Conservation (phyloP, 371 early-diverging fungal species). For the Batkoa obscura region DNA sequence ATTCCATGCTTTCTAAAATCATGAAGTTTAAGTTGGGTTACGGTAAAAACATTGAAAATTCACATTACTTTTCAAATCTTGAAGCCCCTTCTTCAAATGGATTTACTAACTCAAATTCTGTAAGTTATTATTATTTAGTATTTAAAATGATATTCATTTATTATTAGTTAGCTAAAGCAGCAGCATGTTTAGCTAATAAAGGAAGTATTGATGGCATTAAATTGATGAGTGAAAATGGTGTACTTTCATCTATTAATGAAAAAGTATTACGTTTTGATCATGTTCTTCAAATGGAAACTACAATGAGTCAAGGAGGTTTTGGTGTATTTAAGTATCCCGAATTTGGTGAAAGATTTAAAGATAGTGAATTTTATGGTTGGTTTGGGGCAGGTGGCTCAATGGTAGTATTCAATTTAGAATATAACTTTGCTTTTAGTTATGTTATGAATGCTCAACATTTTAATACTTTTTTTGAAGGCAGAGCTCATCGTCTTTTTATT, state of each 20-base stretch:
- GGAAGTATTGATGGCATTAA: neutral
- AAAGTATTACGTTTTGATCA: conserved; percentile 1
- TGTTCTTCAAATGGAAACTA: conserved; percentile 4
- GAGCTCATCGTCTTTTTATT: neutral
- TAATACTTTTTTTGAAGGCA: neutral
- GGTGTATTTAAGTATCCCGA: neutral
- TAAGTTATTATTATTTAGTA: neutral
- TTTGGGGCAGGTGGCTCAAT: conserved; percentile 34
- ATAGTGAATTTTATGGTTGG: conserved; percentile 17
- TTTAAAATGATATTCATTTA: neutral
- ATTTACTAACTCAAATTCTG: neutral
- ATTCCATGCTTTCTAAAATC: neutral
- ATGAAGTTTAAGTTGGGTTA: neutral
- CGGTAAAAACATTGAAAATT: neutral
- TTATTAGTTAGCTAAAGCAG: neutral
- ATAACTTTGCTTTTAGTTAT: conserved; percentile 30
- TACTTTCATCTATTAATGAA: neutral
- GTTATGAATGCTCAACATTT: conserved; percentile 15
- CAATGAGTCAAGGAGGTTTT: conserved; percentile 1
- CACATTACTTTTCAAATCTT: neutral
- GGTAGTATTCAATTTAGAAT: conserved; percentile 28
- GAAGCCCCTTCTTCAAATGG: neutral
- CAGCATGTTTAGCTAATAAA: neutral
- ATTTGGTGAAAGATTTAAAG: neutral
- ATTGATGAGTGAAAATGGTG: neutral